Evolutionary conservation across 2,329 filamentous ascomycete genomes (phyloP), one percentile per base, ranked within the genome.

Genomic region (Xylaria sp.): DNA sequence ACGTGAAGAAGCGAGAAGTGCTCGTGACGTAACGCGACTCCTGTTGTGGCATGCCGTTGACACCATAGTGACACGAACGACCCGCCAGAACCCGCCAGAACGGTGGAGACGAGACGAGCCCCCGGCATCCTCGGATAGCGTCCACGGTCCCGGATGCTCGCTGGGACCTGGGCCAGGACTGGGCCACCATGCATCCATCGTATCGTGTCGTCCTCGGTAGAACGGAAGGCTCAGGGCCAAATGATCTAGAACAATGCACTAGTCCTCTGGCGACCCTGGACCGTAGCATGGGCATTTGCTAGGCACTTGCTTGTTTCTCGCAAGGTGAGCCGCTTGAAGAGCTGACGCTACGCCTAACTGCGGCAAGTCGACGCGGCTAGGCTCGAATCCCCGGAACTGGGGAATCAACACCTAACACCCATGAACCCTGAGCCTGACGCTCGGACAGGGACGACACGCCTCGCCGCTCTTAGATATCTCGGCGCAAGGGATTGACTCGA

Each of bases 171-270:
- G 24, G 12, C 24, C 21, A 21, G 45, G n/a, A 24, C 24, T 27
- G 48, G 24, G 12, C 24, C 21, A 9, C 24, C 24, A 51, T 30
- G 48, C 27, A 54, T 27, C 19, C n/a, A 19, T 56, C 51, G 45
- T 42, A 30, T 51, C 17, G 30, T 62, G 60, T 61, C 42, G 50
- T 32, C n/a, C 55, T 68, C 65, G 65, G 65, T 39, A 68, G 65
- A 68, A 68, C 65, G 65, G 65, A 68, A 64, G 61, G n/a, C 27
- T n/a, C 36, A 11, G 50, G 50, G 12, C 36, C 17, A 34, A 30
- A 51, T 54, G 50, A 63, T 63, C 65, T 60, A 67, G 60, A 64
- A 67, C 60, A 21, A 47, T 21, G 27, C 34, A 14, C 12, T n/a
- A 58, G 50, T 54, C 34, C 58, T 53, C 48, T 58, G 59, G n/a